Base-by-base conservation (phyloP, 2,329 filamentous ascomycete genomes). In the Pseudogymnoascus sp. region DNA sequence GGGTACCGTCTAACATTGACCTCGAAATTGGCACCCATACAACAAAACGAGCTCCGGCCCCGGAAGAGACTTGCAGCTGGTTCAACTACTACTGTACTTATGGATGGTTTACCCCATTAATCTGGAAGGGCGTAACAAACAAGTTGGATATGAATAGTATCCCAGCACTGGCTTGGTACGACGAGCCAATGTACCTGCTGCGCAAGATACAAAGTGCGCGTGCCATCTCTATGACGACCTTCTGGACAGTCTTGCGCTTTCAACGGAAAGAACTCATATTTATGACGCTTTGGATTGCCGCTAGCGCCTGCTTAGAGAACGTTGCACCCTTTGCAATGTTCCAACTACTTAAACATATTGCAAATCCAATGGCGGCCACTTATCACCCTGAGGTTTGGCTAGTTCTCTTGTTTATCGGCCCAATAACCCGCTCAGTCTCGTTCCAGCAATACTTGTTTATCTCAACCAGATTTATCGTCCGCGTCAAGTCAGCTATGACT, bases 391-490 rank as follows among this genome's bases (percentile, higher is more conserved):
- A 78, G 74, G 68, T 83, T 53, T 85, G 83, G 83, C 72, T 86
- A 7, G 65, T 79, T 2, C 75, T 85, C 35, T 75, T 85, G 64
- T 84, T 84, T 63, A 62, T 78, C 38, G 83, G 83, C 0, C 82
- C 81, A 0, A 67, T 79, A 41, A 69, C 73, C 3, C 78, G 80
- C 12, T 82, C 83, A 2, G 66, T 84, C 46, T 71, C 76, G 62
- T 83, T 80, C 65, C 82, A 86, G 69, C 81, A 82, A 66, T 85
- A 85, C 69, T 76, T 85, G 35, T 85, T 85, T 67, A 81, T 75
- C 1, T 82, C 81, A 6, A 85, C 83, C 2, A 77, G 82, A n/a
- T 72, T 85, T 46, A 73, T 84, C 35, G 81, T 85, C 37, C 80
- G 83, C 26, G 73, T 84, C 62, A 84, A 83, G 68, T 78, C 82